A percentile compares a stretch with the other conserved stretches of the same genome.
phyloP scores from a whole-genome alignment of 2,329 filamentous ascomycete genomes.

The Ceratocystis huliohia region DNA sequence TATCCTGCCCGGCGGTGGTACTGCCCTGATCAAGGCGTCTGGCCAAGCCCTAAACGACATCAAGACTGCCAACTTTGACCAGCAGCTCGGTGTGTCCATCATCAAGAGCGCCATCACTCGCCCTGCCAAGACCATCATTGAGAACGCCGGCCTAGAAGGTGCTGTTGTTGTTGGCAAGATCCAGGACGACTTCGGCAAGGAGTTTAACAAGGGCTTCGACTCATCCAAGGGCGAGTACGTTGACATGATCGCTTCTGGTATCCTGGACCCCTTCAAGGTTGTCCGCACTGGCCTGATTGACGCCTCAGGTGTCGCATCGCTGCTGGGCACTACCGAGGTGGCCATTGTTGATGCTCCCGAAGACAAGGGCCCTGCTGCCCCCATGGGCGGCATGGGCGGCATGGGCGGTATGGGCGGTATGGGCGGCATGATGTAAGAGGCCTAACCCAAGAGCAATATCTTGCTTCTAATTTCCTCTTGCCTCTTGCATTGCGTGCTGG shows the following conservation, averaged over 20 bases:
- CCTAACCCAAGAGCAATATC: slow-evolving; percentile 3
- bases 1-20: slow-evolving; percentile 96
- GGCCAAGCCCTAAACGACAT: slow-evolving; percentile 71
- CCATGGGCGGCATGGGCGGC: slow-evolving; percentile 55
- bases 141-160: slow-evolving; percentile 94
- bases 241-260: slow-evolving; percentile 95
- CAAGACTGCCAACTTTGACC: slow-evolving; percentile 93
- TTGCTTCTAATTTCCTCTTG: slow-evolving; percentile 1
- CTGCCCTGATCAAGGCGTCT: slow-evolving; percentile 92
- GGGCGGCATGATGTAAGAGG: slow-evolving; percentile 44
- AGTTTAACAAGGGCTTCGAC: slow-evolving; percentile 99
- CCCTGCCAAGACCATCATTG: slow-evolving; percentile 86
- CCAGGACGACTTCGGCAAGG: slow-evolving; percentile 74
- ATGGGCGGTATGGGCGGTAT: slow-evolving; percentile 52
- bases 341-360: slow-evolving; percentile 93
- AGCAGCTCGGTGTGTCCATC: slow-evolving; percentile 95
- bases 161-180: slow-evolving; percentile 97
- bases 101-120: slow-evolving; percentile 97
- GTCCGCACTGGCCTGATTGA: slow-evolving; percentile 92
- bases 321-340: slow-evolving; percentile 95
- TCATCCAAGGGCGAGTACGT: slow-evolving; percentile 95
- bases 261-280: slow-evolving; percentile 98
- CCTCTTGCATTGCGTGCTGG: slow-evolving; percentile 11
- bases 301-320: slow-evolving; percentile 87
- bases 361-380: slow-evolving; percentile 62